Evolutionary conservation across 148 eudicot genomes (phyloP).

Genomic region (Rhododendron henanense): DNA sequence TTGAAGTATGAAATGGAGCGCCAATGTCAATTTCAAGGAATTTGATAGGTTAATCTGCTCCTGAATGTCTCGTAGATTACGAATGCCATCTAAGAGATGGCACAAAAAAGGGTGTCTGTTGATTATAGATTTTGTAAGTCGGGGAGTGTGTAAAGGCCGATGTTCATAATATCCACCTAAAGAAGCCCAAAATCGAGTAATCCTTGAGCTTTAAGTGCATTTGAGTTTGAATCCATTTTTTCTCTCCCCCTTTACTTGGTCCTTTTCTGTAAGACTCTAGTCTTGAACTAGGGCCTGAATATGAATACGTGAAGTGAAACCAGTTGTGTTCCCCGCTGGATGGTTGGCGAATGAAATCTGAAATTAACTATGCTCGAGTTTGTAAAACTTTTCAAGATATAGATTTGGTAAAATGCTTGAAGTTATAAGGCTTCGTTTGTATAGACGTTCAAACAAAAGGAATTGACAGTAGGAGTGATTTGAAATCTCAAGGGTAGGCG

Average conservation of each 20-base stretch:
- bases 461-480: not conserved
- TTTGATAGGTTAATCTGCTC: not conserved
- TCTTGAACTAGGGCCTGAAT: not conserved
- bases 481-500: not conserved
- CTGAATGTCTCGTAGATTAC: not conserved
- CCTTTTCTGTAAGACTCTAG: not conserved
- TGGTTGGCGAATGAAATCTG: not conserved
- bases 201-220: not conserved
- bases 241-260: not conserved
- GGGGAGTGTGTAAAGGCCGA: not conserved
- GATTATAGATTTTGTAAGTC: not conserved
- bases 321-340: not conserved
- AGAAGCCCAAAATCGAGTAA: not conserved
- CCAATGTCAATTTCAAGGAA: not conserved
- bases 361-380: not conserved
- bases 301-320: not conserved
- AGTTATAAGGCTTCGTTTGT: not conserved
- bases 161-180: not conserved
- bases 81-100: not conserved
- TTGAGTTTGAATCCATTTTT: not conserved
- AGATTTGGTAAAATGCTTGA: not conserved
- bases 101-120: not conserved
- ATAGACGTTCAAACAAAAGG: not conserved
- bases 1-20: not conserved
- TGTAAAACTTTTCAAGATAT: not conserved